phyloP scores from a whole-genome alignment of 208 protist genomes.

The Zelonia costaricensis region DNA sequence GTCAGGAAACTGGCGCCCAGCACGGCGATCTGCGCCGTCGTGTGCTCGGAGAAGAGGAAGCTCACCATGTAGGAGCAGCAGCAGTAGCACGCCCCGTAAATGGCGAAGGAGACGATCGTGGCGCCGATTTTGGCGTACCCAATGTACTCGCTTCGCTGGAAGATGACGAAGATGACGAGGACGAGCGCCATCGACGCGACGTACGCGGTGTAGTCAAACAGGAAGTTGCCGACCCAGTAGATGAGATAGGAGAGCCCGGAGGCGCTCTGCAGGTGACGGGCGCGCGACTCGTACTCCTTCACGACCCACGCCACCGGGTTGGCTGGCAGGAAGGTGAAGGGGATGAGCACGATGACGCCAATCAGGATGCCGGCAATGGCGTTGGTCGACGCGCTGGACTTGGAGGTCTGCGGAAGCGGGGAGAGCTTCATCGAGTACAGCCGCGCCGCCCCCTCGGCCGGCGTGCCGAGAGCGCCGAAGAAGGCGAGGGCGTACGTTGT shows the following conservation, averaged over 20 bases:
- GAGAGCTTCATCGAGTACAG: slow-evolving; percentile 22
- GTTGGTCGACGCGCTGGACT: slow-evolving; percentile 4
- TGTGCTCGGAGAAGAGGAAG: slow-evolving; percentile 61
- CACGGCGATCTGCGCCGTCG: slow-evolving; percentile 51
- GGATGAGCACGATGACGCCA: slow-evolving; percentile 60
- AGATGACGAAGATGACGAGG: slow-evolving; percentile 44
- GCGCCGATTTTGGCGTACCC: slow-evolving; percentile 30
- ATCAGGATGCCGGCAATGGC: slow-evolving; percentile 33
- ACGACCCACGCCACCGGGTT: slow-evolving; percentile 73
- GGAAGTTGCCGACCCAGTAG: slow-evolving; percentile 75
- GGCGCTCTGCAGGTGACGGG: slow-evolving; percentile 78
- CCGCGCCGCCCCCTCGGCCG: background rate
- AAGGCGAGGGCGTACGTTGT: slow-evolving; percentile 18
- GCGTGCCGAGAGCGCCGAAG: slow-evolving; percentile 17
- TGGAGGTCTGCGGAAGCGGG: slow-evolving; percentile 12
- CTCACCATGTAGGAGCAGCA: slow-evolving; percentile 46
- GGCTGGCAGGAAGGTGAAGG: slow-evolving; percentile 69
- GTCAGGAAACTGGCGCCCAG: slow-evolving; percentile 59
- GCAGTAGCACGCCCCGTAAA: slow-evolving; percentile 49
- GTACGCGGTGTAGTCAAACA: slow-evolving; percentile 62
- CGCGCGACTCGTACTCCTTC: slow-evolving; percentile 70
- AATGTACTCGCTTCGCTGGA: slow-evolving; percentile 54
- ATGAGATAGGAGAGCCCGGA: slow-evolving; percentile 60
- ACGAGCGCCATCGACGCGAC: slow-evolving; percentile 39
- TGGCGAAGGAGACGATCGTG: slow-evolving; percentile 36